These are phyloP conservation scores for Didymella pinodella DNA, from an alignment of 2,329 filamentous ascomycete species.

Conservation along the genomic window DNA sequence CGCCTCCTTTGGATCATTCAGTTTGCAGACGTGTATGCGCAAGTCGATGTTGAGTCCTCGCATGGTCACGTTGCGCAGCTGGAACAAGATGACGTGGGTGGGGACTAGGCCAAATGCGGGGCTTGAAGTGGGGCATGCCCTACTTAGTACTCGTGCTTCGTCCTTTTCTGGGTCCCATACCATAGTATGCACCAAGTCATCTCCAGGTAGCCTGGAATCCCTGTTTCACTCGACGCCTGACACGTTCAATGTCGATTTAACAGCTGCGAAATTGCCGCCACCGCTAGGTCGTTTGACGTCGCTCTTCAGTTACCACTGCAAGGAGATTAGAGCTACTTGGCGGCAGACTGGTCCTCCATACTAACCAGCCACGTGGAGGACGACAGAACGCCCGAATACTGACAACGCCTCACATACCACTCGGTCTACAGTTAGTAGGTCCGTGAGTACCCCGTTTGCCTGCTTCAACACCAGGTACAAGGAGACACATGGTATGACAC, in stretches of 20 bases:
- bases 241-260: too few relatives aligned
- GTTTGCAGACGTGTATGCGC: not conserved
- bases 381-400: not conserved
- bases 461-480: not conserved
- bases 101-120: not conserved
- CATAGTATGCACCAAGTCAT: too few relatives aligned
- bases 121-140: slow-evolving; percentile 1
- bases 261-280: too few relatives aligned
- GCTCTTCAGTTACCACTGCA: too few relatives aligned
- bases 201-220: too few relatives aligned
- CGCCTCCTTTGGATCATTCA: not conserved
- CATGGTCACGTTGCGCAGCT: slow-evolving; percentile 6
- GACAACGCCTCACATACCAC: not conserved
- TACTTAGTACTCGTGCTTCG: not conserved
- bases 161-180: not conserved
- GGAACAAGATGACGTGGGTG: slow-evolving; percentile 4
- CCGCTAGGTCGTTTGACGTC: too few relatives aligned
- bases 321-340: not conserved
- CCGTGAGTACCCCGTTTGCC: not conserved
- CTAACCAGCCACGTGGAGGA: not conserved
- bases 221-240: too few relatives aligned
- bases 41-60: not conserved
- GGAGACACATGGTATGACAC: not conserved
- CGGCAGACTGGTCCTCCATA: not conserved
- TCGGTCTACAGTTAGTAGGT: too few relatives aligned